Base-by-base conservation (phyloP, 352 stramenopile genomes). In the Halophytophthora batemanensis region DNA sequence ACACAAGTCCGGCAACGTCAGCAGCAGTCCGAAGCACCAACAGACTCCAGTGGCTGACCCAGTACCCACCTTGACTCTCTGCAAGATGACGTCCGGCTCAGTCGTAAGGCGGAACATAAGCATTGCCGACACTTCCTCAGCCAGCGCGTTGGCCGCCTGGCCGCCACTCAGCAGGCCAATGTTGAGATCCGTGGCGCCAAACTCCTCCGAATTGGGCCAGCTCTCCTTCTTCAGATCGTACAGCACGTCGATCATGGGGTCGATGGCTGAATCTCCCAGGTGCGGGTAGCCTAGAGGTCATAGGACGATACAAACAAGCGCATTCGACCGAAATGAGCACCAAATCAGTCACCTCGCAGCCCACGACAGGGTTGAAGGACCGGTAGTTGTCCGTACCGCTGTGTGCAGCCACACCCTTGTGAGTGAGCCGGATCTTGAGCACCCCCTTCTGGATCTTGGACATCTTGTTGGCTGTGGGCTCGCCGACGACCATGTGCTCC, bases 21-120 rank as follows among this genome's bases (percentile, higher is more conserved):
- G 42, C 22, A 28, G n/a, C 12, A 21, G 35, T 8, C 14, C 46
- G 2, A 17, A 2, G 14, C 14, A n/a, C 19, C 14, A 45, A 15
- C 17, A 13, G 11, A 38, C n/a, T 1, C 40, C 7, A n/a, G n/a
- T n/a, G n/a, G n/a, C n/a, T n/a, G n/a, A 15, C 4, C 39, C 15
- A 33, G 29, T 12, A 39, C 54, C n/a, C 53, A 77, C 71, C 56
- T 87, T 67, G 35, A 95, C 77, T 2, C 77, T 74, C 18, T 73
- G 57, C 28, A 94, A 69, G 19, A 95, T 79, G 36, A 75, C 54
- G 12, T 91, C 74, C 10, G 83, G 86, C 19, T 80, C 66, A 17
- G 69, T 79, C 19, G 83, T 93, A 42, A 96, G 52, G 25, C 86
- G 78, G 66, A 96, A 96, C 83, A 96, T 93, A 23, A 93, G 75